Conservation (phyloP, 768 basidiomycete species). For the Boletus pseudo-olivaceus region DNA sequence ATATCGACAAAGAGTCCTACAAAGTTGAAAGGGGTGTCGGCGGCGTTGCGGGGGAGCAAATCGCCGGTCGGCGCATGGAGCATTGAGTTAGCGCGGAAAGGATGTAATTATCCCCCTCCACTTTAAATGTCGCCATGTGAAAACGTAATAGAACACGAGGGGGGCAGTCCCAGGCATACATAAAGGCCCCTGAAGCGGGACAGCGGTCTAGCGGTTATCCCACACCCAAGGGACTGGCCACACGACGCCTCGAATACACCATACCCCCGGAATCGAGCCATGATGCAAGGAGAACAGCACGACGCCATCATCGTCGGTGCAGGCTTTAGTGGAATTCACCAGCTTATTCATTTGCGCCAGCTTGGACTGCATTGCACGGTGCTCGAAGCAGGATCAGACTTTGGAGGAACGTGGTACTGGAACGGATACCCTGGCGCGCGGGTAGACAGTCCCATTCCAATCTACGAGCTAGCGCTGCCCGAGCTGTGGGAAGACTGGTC, state of each 20-base stretch:
- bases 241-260: not conserved
- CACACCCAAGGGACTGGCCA: not conserved
- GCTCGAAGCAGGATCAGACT: constrained; percentile 12
- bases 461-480: constrained; percentile 7
- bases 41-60: too few species aligned
- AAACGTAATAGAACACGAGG: too few species aligned
- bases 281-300: constrained; percentile 2
- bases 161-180: too few species aligned
- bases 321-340: constrained; percentile 14
- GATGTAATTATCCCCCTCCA: too few species aligned
- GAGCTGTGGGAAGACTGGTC: constrained; percentile 15
- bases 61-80: too few species aligned
- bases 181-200: too few species aligned
- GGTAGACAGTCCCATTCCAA: constrained; percentile 5
- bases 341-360: constrained; percentile 6
- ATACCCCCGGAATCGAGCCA: not conserved
- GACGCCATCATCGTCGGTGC: constrained; percentile 16
- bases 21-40: too few species aligned
- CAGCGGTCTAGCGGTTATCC: not conserved
- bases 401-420: constrained; percentile 16
- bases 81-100: too few species aligned
- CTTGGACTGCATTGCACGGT: constrained; percentile 10
- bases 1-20: too few species aligned
- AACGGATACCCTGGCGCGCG: constrained; percentile 16
- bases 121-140: too few species aligned